Evolutionary conservation across 805 yeast species (phyloP), one percentile per base, ranked within the genome.

Genomic region (Groenewaldozyma tartarivorans): DNA sequence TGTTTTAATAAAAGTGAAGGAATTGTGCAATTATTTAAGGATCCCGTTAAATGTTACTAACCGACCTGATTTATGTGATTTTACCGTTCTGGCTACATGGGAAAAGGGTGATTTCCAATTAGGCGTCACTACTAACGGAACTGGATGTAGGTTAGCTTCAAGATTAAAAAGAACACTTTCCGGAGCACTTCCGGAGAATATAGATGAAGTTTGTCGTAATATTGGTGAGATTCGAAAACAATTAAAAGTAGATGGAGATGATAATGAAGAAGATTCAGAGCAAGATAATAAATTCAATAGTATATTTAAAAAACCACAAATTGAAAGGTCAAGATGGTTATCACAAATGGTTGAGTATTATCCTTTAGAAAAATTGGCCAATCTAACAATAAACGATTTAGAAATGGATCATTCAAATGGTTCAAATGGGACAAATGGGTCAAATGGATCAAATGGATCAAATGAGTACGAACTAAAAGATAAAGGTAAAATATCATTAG

Each of bases 301-400:
- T 21, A n/a, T n/a, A n/a, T n/a, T n/a, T n/a, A n/a, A n/a, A n/a
- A 68, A 84, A 34, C 76, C 81, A 4, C 33, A 31, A 5, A 40
- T 38, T n/a, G 71, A 69, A 71, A 77, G 77, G 52, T 69, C 85
- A 20, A 70, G 94, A 53, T 90, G 95, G 94, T 63, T 88, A 40
- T 74, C 87, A 2, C 96, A 88, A 55, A 74, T 87, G 39, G 90
- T 90, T 39, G 96, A 88, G 53, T 88, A 90, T 58, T 88, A 75
- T 53, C 97, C 97, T 2, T 65, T 88, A 34, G 63, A 66, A 5
- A 71, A 74, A 51, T 67, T 88, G 31, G 78, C 80, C 1, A 65
- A 67, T 2, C 54, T 88, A 1, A 70, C 79, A 1, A 58, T 82
- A 15, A 74, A 73, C 13, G 81, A 79, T 48, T 65, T 83, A 40